phyloP scores from a whole-genome alignment of 2,329 filamentous ascomycete species.

The Dactylellina cionopaga region DNA sequence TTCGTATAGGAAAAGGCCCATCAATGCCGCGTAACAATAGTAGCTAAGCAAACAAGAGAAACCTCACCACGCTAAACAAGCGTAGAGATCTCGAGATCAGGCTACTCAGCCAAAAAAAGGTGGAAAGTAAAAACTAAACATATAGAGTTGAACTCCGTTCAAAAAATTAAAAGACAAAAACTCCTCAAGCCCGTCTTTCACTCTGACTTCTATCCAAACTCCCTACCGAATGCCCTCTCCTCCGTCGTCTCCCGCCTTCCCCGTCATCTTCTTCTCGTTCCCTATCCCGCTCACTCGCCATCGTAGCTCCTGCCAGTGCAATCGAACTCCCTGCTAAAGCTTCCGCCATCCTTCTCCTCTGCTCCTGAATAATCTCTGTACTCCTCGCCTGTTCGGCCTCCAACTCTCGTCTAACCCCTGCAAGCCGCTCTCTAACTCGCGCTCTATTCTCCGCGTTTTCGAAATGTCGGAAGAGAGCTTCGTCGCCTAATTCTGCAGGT shows the following conservation, averaged over 20 bases:
- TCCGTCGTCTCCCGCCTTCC: constrained; percentile 1
- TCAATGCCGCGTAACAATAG: too few species aligned
- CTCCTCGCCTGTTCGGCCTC: constrained; percentile 44
- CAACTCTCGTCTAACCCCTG: constrained; percentile 36
- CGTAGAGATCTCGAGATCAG: too few species aligned
- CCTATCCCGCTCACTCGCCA: not conserved
- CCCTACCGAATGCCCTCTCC: not conserved
- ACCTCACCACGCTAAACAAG: too few species aligned
- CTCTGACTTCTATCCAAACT: constrained; percentile 9
- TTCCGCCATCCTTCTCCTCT: constrained; percentile 39
- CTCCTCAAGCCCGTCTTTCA: constrained; percentile 11
- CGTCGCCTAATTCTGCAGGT: constrained; percentile 47
- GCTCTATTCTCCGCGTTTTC: constrained; percentile 44
- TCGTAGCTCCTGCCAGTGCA: not conserved
- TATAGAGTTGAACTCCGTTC: not conserved
- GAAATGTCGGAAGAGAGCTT: constrained; percentile 47
- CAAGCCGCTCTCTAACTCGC: constrained; percentile 34
- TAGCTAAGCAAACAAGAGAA: too few species aligned
- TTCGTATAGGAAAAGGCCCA: too few species aligned
- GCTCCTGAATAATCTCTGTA: constrained; percentile 42
- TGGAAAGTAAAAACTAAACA: not conserved
- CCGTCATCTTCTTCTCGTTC: constrained; percentile 17
- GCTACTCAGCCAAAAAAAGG: too few species aligned
- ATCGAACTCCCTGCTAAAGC: not conserved
- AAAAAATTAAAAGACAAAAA: not conserved